A percentile compares a stretch with the other conserved stretches of the same genome.
These are phyloP conservation scores for Aspergillus neotritici DNA, from an alignment of 2,329 filamentous ascomycete genomes.

Conservation along the genomic window DNA sequence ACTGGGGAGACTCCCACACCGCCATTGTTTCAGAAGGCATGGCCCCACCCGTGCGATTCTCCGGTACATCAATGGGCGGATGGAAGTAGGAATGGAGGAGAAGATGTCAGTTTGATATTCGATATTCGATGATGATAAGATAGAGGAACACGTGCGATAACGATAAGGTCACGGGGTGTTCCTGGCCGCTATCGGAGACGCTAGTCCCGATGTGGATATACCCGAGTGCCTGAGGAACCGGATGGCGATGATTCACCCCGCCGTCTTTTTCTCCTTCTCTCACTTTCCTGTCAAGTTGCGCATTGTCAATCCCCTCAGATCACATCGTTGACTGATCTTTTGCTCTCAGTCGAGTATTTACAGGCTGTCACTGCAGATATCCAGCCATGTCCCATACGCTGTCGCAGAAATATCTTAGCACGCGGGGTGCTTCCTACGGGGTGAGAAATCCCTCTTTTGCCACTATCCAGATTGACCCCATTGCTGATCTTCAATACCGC, in stretches of 20 bases:
- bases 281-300: slow-evolving; percentile 3
- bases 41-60: no score
- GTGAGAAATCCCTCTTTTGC: slow-evolving; percentile 14
- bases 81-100: neutral
- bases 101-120: no score
- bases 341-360: neutral
- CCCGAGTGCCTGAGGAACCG: no score
- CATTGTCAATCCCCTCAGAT: neutral
- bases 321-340: neutral
- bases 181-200: slow-evolving; percentile 23
- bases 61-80: no score
- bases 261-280: slow-evolving; percentile 14
- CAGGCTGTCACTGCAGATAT: no score
- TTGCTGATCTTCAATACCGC: neutral
- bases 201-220: slow-evolving; percentile 16
- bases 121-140: no score
- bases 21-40: no score
- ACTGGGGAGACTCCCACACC: no score
- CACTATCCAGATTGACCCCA: neutral
- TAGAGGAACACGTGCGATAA: neutral
- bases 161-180: slow-evolving; percentile 16
- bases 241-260: slow-evolving; percentile 9
- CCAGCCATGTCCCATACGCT: slow-evolving; percentile 23
- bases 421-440: slow-evolving; percentile 28
- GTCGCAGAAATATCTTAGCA: slow-evolving; percentile 30